Evolutionary conservation across 257 asterid genomes (phyloP).

Genomic region (Sherardia arvensis): DNA sequence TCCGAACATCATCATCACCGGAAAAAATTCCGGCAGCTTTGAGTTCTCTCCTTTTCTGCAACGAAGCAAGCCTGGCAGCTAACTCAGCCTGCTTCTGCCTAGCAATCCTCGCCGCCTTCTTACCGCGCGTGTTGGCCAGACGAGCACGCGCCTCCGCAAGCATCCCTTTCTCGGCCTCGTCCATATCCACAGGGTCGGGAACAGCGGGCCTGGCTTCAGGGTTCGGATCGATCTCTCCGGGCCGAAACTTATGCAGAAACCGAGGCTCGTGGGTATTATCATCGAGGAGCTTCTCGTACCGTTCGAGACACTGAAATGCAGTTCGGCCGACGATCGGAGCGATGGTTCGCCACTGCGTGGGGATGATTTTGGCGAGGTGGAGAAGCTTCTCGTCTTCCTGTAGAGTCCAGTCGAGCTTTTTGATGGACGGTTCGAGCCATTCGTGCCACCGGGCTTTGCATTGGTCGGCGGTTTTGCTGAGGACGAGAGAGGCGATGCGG

Average conservation of each 20-base stretch:
- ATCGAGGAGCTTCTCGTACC: constrained; percentile 93
- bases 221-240: constrained; percentile 97
- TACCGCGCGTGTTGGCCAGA: constrained; percentile 88
- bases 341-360: constrained; percentile 95
- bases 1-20: constrained; percentile 29
- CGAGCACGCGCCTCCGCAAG: constrained; percentile 97
- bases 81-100: constrained; percentile 96
- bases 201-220: constrained; percentile 98
- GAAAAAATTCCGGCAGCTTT: constrained; percentile 78
- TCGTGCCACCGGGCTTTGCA: constrained; percentile 99
- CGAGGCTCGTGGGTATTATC: constrained; percentile 95
- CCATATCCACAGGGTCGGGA: constrained; percentile 99
- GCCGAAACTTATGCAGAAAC: constrained; percentile 75
- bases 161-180: constrained; percentile 99
- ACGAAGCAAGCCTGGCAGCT: constrained; percentile 93
- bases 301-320: constrained; percentile 88
- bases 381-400: constrained; percentile 89
- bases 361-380: constrained; percentile 96
- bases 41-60: constrained; percentile 96
- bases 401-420: constrained; percentile 96
- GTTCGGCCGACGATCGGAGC: constrained; percentile 98
- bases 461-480: constrained; percentile 89
- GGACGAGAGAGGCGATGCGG: constrained; percentile 77
- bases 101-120: constrained; percentile 97
- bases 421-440: constrained; percentile 96